Base-by-base conservation (phyloP, 768 basidiomycete genomes). In the Leccinum imitatum region DNA sequence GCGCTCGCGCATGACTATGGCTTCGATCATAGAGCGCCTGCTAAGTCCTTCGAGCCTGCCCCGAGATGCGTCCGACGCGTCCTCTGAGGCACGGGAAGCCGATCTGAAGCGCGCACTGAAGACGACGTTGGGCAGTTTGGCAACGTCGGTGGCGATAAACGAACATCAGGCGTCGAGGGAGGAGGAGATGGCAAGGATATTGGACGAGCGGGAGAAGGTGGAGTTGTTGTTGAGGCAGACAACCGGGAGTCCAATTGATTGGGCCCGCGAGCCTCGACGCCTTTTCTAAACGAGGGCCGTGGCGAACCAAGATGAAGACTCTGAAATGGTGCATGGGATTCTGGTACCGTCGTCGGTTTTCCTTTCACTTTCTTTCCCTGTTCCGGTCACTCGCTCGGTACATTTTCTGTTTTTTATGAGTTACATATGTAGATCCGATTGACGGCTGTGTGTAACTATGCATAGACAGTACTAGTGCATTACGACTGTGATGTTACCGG, bases 41-140 rank as follows among this genome's bases (percentile, higher is more conserved):
- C 76, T 80, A 6, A 75, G 71, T 37, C 69, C 77, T 1, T 68
- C 75, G 1, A 72, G 72, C 27, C 78, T 80, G 0, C 83, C 27
- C 27, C 7, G 27, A 27, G 27, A 27, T 27, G 27, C 8, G 1
- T 85, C 86, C 0, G 84, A 85, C 39, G 77, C 76, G 5, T 77
- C 78, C 14, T 59, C 44, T 1, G 82, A 82, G 51, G 74, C 80
- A 1, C 77, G 82, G 0, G 87, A 90, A 62, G 83, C 80, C 54
- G 89, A 90, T 47, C 75, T 91, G 31, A 85, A 83, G 58, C 81
- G 85, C 0, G 88, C 87, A 2, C 73, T 91, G 48, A 86, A 85
- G 62, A 81, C 85, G 1, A 84, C 90, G 2, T 64, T 91, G 53
- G 85, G 84, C 1, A 89, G 89, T 64, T 78, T 91, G 23, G 80